Base-by-base conservation (phyloP, 2,329 filamentous ascomycete genomes). In the Ceratocystis colombiana region DNA sequence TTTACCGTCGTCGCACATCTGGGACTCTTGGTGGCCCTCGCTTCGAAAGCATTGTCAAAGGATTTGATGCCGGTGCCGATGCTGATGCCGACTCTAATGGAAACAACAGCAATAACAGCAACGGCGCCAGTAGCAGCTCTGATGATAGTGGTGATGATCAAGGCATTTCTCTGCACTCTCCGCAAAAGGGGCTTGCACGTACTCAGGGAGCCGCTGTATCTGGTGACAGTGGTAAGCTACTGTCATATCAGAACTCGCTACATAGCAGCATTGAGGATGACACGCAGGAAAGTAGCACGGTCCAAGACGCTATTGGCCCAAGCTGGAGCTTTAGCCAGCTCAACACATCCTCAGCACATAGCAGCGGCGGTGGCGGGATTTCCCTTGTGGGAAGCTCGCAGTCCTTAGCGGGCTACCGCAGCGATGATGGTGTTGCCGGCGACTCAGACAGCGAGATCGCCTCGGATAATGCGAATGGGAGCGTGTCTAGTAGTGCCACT, bases 1-100 rank as follows among this genome's bases (percentile, higher is more conserved):
- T 99, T 79, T 99, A 99, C 77, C 89, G 94, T 50, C 88, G 94
- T 67, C 88, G 90, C 69, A 90, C 90, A 4, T 80, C 83, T 6
- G 61, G 61, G 20, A 77, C 76, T 69, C 84, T 99, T 70, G 94
- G 94, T 67, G 92, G 92, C 30, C 81, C 86, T 57, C 82, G 82
- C 64, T 86, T 96, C 68, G 82, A 86, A 70, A 79, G 86, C 70
- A 85, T 96, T 62, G 79, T 89, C 65, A 82, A 86, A 64, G 79
- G 81, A 66, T 88, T 83, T 72, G 80, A 81, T 69, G 80, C 76
- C 62, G 80, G 82, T 59, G 74, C 73, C 5, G 73, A 75, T 22
- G 48, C 20, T 17, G 48, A 53, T 80, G 89, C 86, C 3, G 33
- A 30, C 7, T 59, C 55, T n/a, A 30, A 59, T n/a, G 55, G 77